Conservation (phyloP, 129 eudicot species). For the Lactuca saligna region DNA sequence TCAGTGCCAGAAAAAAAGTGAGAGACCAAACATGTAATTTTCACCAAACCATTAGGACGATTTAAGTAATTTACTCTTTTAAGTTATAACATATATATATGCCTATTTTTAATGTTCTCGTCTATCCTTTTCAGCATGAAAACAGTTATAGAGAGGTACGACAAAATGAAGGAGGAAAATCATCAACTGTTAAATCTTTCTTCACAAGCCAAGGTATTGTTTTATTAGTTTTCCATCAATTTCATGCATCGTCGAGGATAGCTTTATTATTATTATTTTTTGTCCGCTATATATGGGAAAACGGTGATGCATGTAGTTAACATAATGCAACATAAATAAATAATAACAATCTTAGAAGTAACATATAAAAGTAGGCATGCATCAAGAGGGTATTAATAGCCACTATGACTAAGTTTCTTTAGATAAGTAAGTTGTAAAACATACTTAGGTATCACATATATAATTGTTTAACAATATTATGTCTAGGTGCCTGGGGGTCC, state of each 20-base stretch:
- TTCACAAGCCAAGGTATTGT: slow-evolving; percentile 53
- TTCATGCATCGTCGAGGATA: background rate
- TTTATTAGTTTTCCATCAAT: slow-evolving; percentile 4
- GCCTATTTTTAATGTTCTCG: slow-evolving; percentile 1
- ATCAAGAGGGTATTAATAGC: background rate
- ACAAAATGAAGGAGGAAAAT: slow-evolving; percentile 49
- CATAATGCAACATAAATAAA: slow-evolving; percentile 5
- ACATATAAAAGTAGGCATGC: background rate
- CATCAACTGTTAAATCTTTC: slow-evolving; percentile 46
- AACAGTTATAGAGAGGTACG: slow-evolving; percentile 41
- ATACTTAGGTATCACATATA: background rate
- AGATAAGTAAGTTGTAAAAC: background rate
- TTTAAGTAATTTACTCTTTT: too few relatives aligned
- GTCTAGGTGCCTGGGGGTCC: too few relatives aligned
- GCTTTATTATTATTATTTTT: slow-evolving; percentile 10
- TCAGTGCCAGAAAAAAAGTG: too few relatives aligned
- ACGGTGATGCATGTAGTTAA: background rate
- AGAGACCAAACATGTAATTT: too few relatives aligned
- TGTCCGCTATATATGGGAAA: background rate
- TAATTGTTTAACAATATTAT: too few relatives aligned
- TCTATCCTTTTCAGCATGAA: slow-evolving; percentile 48
- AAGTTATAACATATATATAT: too few relatives aligned
- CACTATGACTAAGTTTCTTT: background rate
- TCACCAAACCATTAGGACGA: too few relatives aligned
- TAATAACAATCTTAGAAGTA: background rate